Conservation (phyloP, 495 filamentous ascomycete genomes). For the Massariosphaeria phaeospora region DNA sequence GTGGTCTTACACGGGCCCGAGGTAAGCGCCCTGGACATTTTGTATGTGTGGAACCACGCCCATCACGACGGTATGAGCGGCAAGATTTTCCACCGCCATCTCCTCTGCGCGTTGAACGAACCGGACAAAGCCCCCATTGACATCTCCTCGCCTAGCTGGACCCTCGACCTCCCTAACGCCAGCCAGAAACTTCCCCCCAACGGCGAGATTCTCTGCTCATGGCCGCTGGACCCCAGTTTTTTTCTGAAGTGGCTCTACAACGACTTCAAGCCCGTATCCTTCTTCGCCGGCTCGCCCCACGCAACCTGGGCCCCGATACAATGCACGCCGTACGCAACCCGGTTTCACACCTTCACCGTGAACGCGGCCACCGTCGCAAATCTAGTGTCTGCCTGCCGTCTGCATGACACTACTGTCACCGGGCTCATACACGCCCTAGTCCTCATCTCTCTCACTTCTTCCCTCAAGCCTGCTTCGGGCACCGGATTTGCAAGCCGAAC, state of each 20-base stretch:
- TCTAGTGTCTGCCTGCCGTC: constrained; percentile 7
- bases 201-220: constrained; percentile 11
- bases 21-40: background rate
- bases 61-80: constrained; percentile 23
- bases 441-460: constrained; percentile 8
- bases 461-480: background rate
- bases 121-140: background rate
- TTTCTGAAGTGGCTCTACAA: constrained; percentile 7
- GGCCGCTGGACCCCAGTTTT: constrained; percentile 8
- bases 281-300: constrained; percentile 1
- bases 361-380: background rate
- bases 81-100: constrained; percentile 15
- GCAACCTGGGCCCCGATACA: constrained; percentile 23
- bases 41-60: constrained; percentile 24
- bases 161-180: constrained; percentile 5
- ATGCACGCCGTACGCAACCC: constrained; percentile 10
- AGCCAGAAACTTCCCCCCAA: constrained; percentile 20
- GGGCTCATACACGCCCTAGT: constrained; percentile 10
- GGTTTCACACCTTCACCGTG: constrained; percentile 13
- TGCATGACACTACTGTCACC: constrained; percentile 14
- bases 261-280: constrained; percentile 6
- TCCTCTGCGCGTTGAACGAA: constrained; percentile 12
- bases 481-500: constrained; percentile 16
- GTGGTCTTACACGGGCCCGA: constrained; percentile 9
- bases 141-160: constrained; percentile 3